A percentile compares a stretch with the other conserved stretches of the same genome.
These are phyloP conservation scores for Mycocentrospora acerina DNA, from an alignment of 2,329 filamentous ascomycete genomes.

Conservation along the genomic window DNA sequence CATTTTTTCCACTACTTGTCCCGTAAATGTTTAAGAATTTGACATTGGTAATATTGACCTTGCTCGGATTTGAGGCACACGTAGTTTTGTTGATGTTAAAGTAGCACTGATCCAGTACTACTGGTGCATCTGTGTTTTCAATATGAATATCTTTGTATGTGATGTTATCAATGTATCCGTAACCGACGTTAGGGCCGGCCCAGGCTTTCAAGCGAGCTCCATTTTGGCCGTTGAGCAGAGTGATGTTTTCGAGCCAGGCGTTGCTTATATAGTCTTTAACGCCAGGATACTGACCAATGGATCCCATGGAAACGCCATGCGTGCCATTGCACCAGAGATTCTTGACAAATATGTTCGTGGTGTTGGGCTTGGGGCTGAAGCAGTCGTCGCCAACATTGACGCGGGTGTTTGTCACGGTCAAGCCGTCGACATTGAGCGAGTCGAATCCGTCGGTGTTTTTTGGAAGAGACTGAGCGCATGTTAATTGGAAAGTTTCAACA, in stretches of 20 bases:
- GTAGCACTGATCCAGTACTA: slow-evolving; percentile 64
- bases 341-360: slow-evolving; percentile 36
- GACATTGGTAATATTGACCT: slow-evolving; percentile 61
- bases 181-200: slow-evolving; percentile 60
- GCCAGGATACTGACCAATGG: slow-evolving; percentile 34
- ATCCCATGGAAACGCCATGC: slow-evolving; percentile 37
- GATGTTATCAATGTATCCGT: slow-evolving; percentile 63
- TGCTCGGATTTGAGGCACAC: slow-evolving; percentile 57
- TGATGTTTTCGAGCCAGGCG: slow-evolving; percentile 61
- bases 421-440: slow-evolving; percentile 57
- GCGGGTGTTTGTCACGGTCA: slow-evolving; percentile 45
- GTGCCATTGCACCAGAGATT: slow-evolving; percentile 39
- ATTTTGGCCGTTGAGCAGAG: slow-evolving; percentile 55
- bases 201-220: slow-evolving; percentile 63
- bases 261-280: slow-evolving; percentile 37
- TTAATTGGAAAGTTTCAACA: background rate
- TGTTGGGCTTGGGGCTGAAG: slow-evolving; percentile 36
- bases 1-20: slow-evolving; percentile 58
- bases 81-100: slow-evolving; percentile 57
- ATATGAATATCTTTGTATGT: slow-evolving; percentile 64
- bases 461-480: slow-evolving; percentile 42
- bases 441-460: slow-evolving; percentile 67
- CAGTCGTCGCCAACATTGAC: slow-evolving; percentile 41
- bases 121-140: slow-evolving; percentile 59
- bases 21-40: slow-evolving; percentile 61